Base-by-base conservation (phyloP, 2,329 filamentous ascomycete genomes). In the Fusarium pininemorale region DNA sequence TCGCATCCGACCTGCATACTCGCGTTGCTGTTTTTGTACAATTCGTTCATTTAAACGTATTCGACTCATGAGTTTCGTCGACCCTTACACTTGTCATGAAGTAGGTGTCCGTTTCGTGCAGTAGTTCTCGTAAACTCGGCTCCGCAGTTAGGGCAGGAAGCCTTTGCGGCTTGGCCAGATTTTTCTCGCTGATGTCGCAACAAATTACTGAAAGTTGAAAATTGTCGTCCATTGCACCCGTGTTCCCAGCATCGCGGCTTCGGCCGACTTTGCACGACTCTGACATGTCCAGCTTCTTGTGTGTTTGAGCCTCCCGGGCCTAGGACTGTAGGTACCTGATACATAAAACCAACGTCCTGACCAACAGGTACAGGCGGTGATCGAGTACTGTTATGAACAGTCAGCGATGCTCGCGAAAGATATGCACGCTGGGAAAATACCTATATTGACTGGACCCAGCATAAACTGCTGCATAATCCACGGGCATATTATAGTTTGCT, bases 191-290 rank as follows among this genome's bases (percentile, higher is more conserved):
- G 95, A 81, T 98, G 96, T 72, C 96, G 89, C 42, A 98, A 86
- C 7, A 98, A 89, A 81, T 98, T 98, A 88, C 95, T 98, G 81
- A 98, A 98, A 7, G 96, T 98, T 24, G 94, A 97, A 80, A 98
- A 98, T 79, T 97, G 94, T 37, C 95, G 91, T 26, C 96, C 96
- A 79, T 98, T 98, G 86, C 96, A 98, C 16, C 95, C 96, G 80
- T 98, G 96, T 70, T 98, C 96, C 94, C 94, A 98, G 83, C 96
- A 98, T 81, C 97, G 94, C 51, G 95, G 95, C 84, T 97, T 97
- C n/a, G 94, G 94, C 74, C 93, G 89, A 76, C 90, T 91, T 81
- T 93, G 92, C 24, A 95, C 87, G 22, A 95, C 90, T 67, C 93
- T 88, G 44, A 94, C 90, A 74, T 90, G 85, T 48, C 85, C 80